Evolutionary conservation across 192 early-diverging fungal species (phyloP).

Genomic region (Backusella tuberculispora): DNA sequence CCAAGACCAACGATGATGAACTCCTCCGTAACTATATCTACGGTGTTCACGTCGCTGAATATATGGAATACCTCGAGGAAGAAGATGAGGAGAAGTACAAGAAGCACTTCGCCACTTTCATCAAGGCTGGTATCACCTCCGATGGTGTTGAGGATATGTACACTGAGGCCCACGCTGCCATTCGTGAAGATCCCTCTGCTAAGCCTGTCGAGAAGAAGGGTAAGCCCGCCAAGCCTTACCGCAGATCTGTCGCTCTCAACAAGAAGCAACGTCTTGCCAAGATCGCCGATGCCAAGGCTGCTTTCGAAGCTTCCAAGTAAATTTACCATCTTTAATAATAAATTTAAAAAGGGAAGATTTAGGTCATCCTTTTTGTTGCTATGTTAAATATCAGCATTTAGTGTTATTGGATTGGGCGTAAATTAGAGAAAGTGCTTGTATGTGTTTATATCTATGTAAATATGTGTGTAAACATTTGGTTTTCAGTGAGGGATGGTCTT

Average conservation of each 20-base stretch:
- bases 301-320: constrained; percentile 32
- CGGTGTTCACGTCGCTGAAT: constrained; percentile 96
- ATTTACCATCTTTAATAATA: constrained; percentile 12
- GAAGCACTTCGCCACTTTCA: constrained; percentile 91
- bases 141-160: constrained; percentile 97
- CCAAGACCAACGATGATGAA: constrained; percentile 91
- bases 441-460: too few species aligned
- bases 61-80: constrained; percentile 97
- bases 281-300: constrained; percentile 81
- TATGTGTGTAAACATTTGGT: too few species aligned
- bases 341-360: not conserved
- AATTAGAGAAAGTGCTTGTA: not conserved
- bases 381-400: not conserved
- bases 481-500: too few species aligned
- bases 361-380: constrained; percentile 10
- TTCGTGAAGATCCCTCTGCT: constrained; percentile 83
- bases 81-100: constrained; percentile 99
- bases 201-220: constrained; percentile 76
- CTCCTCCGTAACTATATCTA: constrained; percentile 95
- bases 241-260: constrained; percentile 68
- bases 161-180: constrained; percentile 87
- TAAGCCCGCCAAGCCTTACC: constrained; percentile 59
- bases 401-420: not conserved
- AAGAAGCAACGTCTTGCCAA: constrained; percentile 90
- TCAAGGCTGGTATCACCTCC: constrained; percentile 82